Evolutionary conservation across 129 eudicot genomes (phyloP), one percentile per base, ranked within the genome.

Genomic region (Heracleum sosnowskyi): DNA sequence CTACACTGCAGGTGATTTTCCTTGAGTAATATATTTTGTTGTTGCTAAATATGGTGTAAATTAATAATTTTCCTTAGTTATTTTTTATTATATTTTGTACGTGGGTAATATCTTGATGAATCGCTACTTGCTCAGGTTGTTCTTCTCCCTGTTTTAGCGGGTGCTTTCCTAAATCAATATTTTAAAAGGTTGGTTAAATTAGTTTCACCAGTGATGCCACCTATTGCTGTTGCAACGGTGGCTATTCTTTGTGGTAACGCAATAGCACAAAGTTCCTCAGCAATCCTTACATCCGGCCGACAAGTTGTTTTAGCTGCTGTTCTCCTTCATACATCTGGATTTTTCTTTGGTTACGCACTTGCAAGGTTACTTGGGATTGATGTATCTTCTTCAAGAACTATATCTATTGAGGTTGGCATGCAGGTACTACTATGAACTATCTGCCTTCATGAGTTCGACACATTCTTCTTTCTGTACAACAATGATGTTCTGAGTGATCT

Each of bases 401-500:
- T 93, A 17, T 89, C 98, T 10, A 93, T 93, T 47, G 98, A 93
- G 83, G 98, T 93, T 84, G 98, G 98, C 84, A 93, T 93, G 98
- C 97, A 93, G 98, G 98, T 93, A 82, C 17, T 1, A 35, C 13
- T n/a, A n/a, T n/a, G n/a, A 37, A 37, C 40, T 34, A 28, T 51
- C 29, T 13, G 69, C 18, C 24, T 29, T 41, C 47, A 42, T 44
- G 77, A n/a, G 37, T 46, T 72, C 41, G 34, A 72, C 35, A 22
- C 76, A 2, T 11, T 75, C n/a, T 71, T 71, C 34, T 37, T 37
- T 73, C n/a, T 49, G 13, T 75, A 29, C 24, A 28, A 47, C 20
- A 33, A 40, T 8, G 44, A 49, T 60, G 8, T 45, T 47, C 44
- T 73, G 8, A 11, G 13, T 44, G 39, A 13, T 44, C 8, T 41